A percentile compares a stretch with the other conserved stretches of the same genome.
Conservation (phyloP, 148 eudicot genomes). For the Camellia lanceoleosa region DNA sequence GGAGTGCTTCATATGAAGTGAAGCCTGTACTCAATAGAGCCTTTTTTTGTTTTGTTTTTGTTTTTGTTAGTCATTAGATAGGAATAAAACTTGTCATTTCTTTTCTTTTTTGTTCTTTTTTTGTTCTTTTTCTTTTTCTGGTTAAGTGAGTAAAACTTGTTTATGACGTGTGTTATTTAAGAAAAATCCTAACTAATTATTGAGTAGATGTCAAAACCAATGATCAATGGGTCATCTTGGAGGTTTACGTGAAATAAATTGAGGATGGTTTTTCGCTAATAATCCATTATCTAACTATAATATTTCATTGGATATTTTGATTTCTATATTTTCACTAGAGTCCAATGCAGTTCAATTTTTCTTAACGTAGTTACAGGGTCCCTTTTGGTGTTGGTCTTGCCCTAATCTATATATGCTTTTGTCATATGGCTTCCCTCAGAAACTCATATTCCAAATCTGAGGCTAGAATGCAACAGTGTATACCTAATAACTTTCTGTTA, state of each 20-base stretch:
- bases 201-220: not conserved
- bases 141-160: not conserved
- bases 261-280: not conserved
- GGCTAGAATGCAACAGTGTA: not conserved
- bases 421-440: not conserved
- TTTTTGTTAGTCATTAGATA: too few relatives aligned
- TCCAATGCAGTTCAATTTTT: slow-evolving; percentile 1
- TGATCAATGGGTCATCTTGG: not conserved
- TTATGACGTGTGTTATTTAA: not conserved
- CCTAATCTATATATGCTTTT: not conserved
- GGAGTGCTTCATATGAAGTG: too few relatives aligned
- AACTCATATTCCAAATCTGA: not conserved
- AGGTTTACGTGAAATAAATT: not conserved
- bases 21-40: too few relatives aligned
- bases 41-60: not conserved
- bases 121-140: not conserved
- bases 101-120: too few relatives aligned
- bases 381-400: not conserved
- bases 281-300: not conserved
- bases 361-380: not conserved
- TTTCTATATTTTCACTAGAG: not conserved
- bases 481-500: not conserved
- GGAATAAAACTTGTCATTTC: too few relatives aligned
- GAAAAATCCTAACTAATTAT: not conserved
- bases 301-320: not conserved